Conservation (phyloP, 345 rosid species). For the Carallia brachiata region DNA sequence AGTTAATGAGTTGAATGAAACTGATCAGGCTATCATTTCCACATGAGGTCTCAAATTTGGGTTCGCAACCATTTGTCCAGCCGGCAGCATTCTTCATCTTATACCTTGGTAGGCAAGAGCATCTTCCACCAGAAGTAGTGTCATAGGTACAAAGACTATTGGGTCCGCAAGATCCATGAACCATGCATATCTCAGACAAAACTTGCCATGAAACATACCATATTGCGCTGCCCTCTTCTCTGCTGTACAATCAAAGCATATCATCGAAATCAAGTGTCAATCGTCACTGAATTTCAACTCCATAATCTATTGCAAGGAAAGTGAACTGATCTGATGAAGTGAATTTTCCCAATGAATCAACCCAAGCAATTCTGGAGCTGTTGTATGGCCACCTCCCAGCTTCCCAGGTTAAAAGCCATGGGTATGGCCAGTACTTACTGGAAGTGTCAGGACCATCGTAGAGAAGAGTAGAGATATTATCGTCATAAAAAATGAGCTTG, state of each 20-base stretch:
- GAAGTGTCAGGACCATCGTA: constrained; percentile 23
- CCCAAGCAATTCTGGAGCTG: constrained; percentile 23
- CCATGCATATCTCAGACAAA: constrained; percentile 7
- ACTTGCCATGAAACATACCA: constrained; percentile 41
- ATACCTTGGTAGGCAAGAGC: constrained; percentile 35
- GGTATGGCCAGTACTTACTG: constrained; percentile 33
- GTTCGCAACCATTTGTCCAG: constrained; percentile 38
- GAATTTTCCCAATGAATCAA: constrained; percentile 24
- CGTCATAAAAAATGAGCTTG: constrained; percentile 23
- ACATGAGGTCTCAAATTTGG: constrained; percentile 22
- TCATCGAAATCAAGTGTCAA: constrained; percentile 42
- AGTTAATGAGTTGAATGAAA: constrained; percentile 14
- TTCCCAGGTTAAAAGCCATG: neutral
- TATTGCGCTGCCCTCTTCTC: neutral
- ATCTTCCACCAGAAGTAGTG: constrained; percentile 18
- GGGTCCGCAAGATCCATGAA: constrained; percentile 37
- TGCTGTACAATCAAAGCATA: constrained; percentile 34
- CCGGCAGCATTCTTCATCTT: constrained; percentile 11
- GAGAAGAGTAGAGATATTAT: constrained; percentile 26
- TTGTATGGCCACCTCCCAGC: constrained; percentile 16
- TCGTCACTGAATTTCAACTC: constrained; percentile 15
- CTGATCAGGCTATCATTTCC: neutral
- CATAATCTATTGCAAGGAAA: constrained; percentile 26
- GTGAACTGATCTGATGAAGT: constrained; percentile 21
- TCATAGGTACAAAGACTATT: constrained; percentile 31